These are phyloP conservation scores for Tritrichomonas foetus DNA, from an alignment of 208 protist species.

Conservation along the genomic window DNA sequence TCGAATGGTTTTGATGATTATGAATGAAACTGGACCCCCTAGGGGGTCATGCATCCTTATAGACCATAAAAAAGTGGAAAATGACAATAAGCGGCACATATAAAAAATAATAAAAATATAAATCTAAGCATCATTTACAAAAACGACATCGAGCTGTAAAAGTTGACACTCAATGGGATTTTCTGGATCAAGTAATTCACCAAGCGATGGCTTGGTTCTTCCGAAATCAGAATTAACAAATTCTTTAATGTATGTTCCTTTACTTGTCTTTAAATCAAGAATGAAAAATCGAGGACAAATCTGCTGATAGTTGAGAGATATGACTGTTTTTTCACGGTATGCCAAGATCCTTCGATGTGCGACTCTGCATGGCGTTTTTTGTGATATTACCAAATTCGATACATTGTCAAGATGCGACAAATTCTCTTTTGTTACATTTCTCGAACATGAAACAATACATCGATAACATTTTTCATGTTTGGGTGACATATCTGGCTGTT, in stretches of 20 bases:
- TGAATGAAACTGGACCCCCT: too few species aligned
- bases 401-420: background rate
- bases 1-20: too few species aligned
- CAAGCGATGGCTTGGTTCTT: constrained; percentile 74
- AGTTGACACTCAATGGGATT: constrained; percentile 65
- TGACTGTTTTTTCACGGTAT: background rate
- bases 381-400: background rate
- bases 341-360: background rate
- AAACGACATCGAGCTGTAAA: constrained; percentile 86
- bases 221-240: constrained; percentile 91
- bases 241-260: constrained; percentile 94
- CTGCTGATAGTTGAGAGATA: background rate
- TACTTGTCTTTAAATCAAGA: constrained; percentile 73
- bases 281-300: background rate
- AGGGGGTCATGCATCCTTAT: too few species aligned
- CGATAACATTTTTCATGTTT: constrained; percentile 45
- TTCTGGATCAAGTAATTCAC: constrained; percentile 62
- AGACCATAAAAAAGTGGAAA: too few species aligned
- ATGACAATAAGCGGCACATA: too few species aligned
- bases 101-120: background rate
- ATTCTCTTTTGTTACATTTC: background rate
- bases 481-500: background rate
- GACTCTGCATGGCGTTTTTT: background rate
- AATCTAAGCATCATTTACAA: constrained; percentile 31
- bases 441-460: constrained; percentile 39